Base-by-base conservation (phyloP, 164 flowering plant species). In the Liquidambar formosana region DNA sequence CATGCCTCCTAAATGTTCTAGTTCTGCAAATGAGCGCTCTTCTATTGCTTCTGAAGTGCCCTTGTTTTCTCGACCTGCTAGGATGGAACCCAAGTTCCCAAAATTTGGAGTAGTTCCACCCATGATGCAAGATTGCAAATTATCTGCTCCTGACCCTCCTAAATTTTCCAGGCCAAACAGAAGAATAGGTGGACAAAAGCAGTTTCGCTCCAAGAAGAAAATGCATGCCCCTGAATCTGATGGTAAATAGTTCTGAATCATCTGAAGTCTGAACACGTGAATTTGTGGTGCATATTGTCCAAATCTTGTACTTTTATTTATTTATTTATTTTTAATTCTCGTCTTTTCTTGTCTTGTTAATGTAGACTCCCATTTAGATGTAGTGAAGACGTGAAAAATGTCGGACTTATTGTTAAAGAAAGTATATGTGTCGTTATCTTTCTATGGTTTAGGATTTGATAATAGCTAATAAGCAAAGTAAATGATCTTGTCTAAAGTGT, bases 1-100 rank as follows among this genome's bases (percentile, higher is more conserved):
- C 13, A 0, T 57, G 44, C 75, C 79, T 27, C 66, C 51, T 33
- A 74, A 66, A 26, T 68, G 61, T 63, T 57, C 74, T 56, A 58
- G 33, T 27, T 53, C 63, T 53, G 45, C 57, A 65, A 69, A 56
- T 22, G 73, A 72, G 56, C 19, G 52, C 38, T 57, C 66, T 18
- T 60, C 49, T 47, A 51, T 67, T 68, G 58, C 69, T 49, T 64
- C 69, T 53, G 75, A 67, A 51, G 57, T 63, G 19, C 93, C 93
- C 48, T 19, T 71, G 61, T 88, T 83, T 76, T 81, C 93, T 61
- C 79, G 84, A 60, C 89, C 86, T 15, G 69, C 75, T 47, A 63
- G 54, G 41, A 65, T 19, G 27, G 75, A 75, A 49, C 64, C 73
- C 21, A 64, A 47, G 21, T 49, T 73, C 13, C 61, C 78, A 26